A percentile compares a stretch with the other conserved stretches of the same genome.
Evolutionary conservation across 805 yeast genomes (phyloP).

Genomic region (Schwanniomyces sp.): DNA sequence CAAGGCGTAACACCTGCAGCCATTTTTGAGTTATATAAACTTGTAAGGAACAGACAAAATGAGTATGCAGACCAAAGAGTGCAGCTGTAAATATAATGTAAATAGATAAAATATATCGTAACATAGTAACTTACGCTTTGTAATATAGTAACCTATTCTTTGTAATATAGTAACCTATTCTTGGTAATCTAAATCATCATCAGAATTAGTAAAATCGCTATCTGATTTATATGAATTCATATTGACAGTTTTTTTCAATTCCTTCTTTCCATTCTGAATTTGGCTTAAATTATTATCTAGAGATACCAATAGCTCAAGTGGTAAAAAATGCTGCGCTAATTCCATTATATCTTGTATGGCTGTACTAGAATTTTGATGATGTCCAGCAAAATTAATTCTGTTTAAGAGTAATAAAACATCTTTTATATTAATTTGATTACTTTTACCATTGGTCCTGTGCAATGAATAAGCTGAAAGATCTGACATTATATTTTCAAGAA

Average conservation of each 20-base stretch:
- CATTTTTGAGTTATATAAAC: constrained; percentile 69
- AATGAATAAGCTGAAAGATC: constrained; percentile 37
- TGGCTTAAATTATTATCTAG: constrained; percentile 29
- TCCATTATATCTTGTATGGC: constrained; percentile 22
- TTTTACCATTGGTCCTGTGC: constrained; percentile 24
- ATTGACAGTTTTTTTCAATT: neutral
- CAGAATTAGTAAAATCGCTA: neutral
- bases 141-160: constrained; percentile 9
- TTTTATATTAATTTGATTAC: constrained; percentile 23
- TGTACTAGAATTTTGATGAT: constrained; percentile 7
- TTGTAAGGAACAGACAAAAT: constrained; percentile 38
- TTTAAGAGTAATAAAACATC: constrained; percentile 37
- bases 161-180: neutral
- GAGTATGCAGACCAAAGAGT: constrained; percentile 17
- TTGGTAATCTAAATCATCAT: constrained; percentile 3
- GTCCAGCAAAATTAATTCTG: constrained; percentile 23
- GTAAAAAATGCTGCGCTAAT: constrained; percentile 35
- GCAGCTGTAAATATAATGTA: constrained; percentile 7
- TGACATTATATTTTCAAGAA: constrained; percentile 25
- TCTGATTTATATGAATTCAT: neutral
- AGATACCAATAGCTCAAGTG: constrained; percentile 33
- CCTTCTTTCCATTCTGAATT: neutral
- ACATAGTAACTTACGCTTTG: constrained; percentile 9
- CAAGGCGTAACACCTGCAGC: constrained; percentile 97
- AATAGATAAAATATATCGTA: constrained; percentile 12